Percentiles rank a stretch among this genome's conserved stretches.
These are phyloP conservation scores for Emiliania huxleyi DNA, from an alignment of 78 protist species.

Conservation along the genomic window DNA sequence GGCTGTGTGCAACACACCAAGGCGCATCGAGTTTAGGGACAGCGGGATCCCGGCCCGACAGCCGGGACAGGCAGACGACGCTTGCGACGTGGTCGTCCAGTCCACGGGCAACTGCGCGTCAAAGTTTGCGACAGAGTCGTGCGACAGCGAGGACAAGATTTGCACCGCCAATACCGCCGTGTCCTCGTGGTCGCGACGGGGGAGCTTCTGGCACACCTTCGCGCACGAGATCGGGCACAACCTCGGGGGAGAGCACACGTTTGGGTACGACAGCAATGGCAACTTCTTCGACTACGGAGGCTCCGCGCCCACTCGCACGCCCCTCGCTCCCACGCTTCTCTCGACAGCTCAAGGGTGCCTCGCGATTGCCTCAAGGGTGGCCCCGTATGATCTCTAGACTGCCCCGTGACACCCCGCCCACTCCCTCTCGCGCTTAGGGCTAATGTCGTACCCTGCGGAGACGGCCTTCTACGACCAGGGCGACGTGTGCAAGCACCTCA, in stretches of 20 bases:
- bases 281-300: too few relatives aligned
- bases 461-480: too few relatives aligned
- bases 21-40: background rate
- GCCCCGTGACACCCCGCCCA: too few relatives aligned
- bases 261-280: background rate
- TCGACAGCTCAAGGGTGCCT: too few relatives aligned
- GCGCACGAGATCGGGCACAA: constrained; percentile 6
- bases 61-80: background rate
- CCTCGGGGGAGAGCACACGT: background rate
- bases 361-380: too few relatives aligned
- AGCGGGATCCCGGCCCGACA: background rate
- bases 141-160: background rate
- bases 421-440: too few relatives aligned
- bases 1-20: background rate
- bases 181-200: background rate
- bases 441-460: too few relatives aligned
- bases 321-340: too few relatives aligned
- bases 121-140: background rate
- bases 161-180: background rate
- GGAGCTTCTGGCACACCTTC: background rate
- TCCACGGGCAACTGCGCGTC: background rate
- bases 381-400: too few relatives aligned
- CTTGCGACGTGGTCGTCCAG: background rate
- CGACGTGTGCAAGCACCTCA: too few relatives aligned
- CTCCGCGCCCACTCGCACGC: too few relatives aligned